Evolutionary conservation across 2,329 filamentous ascomycete genomes (phyloP), one percentile per base, ranked within the genome.

Genomic region (Pyricularia pennisetigena): DNA sequence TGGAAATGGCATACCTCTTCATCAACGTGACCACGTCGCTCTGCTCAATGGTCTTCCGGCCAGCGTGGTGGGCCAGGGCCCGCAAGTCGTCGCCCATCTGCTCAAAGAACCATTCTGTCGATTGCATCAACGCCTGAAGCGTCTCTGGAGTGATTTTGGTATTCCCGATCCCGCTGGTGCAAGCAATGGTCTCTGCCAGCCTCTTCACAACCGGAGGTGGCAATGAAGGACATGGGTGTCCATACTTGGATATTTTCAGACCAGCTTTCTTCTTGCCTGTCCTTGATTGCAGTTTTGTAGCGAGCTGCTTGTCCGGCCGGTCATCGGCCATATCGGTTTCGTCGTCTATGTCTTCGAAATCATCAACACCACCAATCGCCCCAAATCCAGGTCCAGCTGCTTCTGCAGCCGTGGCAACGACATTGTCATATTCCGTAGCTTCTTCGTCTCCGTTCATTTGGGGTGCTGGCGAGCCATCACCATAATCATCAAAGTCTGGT

Each of bases 31-130:
- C 81, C 73, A 96, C 88, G 76, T 97, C 93, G 72, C 86, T 90
- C 76, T 95, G 92, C 73, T 97, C 91, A 72, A 97, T 93, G 2
- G 88, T 93, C 78, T 91, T 95, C 35, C 93, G 86, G 35, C 90
- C 90, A 5, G 90, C 93, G 77, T 97, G 93, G 70, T 87, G 84
- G 23, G 93, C 90, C 76, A 94, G 97, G 2, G 88, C 89, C 14
- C 86, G 86, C 68, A 97, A 79, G 75, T 97, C 93, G 70, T 93
- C 90, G 65, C 91, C 88, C 2, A 91, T 81, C 77, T 97, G 93
- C 78, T 96, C 92, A 76, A 97, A 97, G 77, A 93, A 97, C 90
- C 92, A 95, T 70, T 96, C 92, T 2, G 91, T 91, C 0, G 93
- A 92, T 75, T 93, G 89, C 74, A 90, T 88, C 68, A 97, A 87